Percentiles rank a stretch among this genome's conserved stretches.
These are phyloP conservation scores for Fragilariopsis cylindrus DNA, from an alignment of 108 stramenopile species.

Conservation along the genomic window DNA sequence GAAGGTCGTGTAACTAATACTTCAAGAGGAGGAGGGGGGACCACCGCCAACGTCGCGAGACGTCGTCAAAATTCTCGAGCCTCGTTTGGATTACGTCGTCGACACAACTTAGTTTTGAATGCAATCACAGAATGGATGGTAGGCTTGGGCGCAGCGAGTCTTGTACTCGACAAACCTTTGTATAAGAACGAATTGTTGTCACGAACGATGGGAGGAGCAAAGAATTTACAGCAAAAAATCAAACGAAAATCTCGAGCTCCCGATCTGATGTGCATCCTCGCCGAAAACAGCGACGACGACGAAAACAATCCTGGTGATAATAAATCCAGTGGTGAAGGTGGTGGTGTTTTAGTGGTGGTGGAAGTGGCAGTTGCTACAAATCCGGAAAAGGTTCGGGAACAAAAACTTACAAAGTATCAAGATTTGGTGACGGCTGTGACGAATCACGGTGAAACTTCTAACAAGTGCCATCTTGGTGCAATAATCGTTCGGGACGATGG, in stretches of 20 bases:
- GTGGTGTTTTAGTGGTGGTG: constrained; percentile 23
- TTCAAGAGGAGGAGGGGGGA: too few relatives aligned
- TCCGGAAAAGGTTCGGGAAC: not conserved
- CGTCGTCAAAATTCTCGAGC: constrained; percentile 24
- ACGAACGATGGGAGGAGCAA: not conserved
- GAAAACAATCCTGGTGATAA: not conserved
- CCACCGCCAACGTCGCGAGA: too few relatives aligned
- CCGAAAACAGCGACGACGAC: not conserved
- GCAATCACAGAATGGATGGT: constrained; percentile 38
- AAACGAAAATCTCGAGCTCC: constrained; percentile 47
- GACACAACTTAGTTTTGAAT: constrained; percentile 45
- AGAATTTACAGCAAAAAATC: not conserved
- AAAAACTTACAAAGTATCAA: constrained; percentile 10
- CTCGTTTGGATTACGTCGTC: constrained; percentile 23
- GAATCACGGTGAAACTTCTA: constrained; percentile 1
- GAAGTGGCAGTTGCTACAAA: constrained; percentile 41
- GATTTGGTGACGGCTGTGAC: not conserved
- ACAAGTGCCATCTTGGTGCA: not conserved
- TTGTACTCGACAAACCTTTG: constrained; percentile 42
- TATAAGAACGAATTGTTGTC: constrained; percentile 38
- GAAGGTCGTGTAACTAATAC: too few relatives aligned
- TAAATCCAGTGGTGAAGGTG: not conserved
- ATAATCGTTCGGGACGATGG: constrained; percentile 3
- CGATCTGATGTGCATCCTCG: constrained; percentile 41
- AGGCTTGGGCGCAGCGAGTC: constrained; percentile 19